Evolutionary conservation across 106 monocot genomes (phyloP), one percentile per base, ranked within the genome.

Genomic region (Triglochin maritima): DNA sequence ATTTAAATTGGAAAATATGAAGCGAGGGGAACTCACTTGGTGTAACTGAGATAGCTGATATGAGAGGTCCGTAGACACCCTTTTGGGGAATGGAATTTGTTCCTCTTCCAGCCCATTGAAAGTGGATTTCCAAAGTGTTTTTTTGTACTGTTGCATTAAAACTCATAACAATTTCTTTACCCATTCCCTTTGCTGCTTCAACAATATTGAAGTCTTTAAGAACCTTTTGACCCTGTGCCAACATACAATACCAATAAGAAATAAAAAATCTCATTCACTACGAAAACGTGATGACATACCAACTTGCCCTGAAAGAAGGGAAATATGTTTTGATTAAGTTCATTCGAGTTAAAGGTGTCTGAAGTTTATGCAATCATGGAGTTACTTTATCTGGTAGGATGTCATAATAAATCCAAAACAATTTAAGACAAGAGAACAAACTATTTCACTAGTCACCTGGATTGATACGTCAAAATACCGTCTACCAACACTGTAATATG

Each of bases 11-110:
- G 56, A 57, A 57, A 57, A n/a, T n/a, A 4, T 56, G n/a, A n/a
- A 51, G 51, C 9, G 4, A 60, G 9, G 41, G 14, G 41, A 60
- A 45, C 63, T 46, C 47, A 65, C 72, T 64, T 64, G 72, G 64
- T 53, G 63, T 73, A 54, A 73, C 72, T 73, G 64, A 52, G 46
- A 73, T 73, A 6, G 72, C 72, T 64, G 72, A 72, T 72, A 72
- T 72, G 56, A 72, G 72, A 3, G 72, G 72, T 4, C 72, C 72
- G 56, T 64, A 56, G 12, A 72, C 64, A 47, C 72, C 72, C 47
- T 47, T 72, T 4, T 55, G 54, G 43, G 64, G 63, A 45, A 72
- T 2, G 4, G 66, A 8, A 11, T 74, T 74, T 56, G 74, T 66
- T n/a, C 74, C 65, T 59, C 59, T 66, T 44, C 65, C 74, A 48